Evolutionary conservation across 345 rosid genomes (phyloP).

Genomic region (Gossypium ekmanianum): DNA sequence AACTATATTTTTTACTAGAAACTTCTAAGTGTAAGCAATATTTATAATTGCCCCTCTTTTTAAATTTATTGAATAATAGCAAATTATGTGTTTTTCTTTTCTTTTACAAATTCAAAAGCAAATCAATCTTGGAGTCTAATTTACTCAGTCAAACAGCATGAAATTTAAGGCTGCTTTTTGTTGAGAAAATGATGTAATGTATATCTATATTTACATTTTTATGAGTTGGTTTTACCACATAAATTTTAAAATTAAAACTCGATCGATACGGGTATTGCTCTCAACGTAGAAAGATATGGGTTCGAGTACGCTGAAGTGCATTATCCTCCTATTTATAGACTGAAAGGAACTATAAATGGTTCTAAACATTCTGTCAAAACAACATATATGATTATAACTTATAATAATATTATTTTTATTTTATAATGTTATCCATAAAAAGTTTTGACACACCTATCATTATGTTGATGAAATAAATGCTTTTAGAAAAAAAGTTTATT

Average conservation of each 20-base stretch:
- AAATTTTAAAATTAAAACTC: no score
- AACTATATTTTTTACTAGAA: not conserved
- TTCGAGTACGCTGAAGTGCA: fast-evolving
- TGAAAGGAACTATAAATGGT: fast-evolving
- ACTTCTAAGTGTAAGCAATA: no score
- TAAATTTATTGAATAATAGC: not conserved
- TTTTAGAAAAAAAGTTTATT: not conserved
- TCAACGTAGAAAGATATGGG: no score
- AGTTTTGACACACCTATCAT: no score
- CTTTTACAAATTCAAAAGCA: not conserved
- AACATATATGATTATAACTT: no score
- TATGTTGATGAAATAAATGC: no score
- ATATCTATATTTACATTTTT: not conserved
- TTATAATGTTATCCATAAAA: not conserved
- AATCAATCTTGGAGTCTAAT: not conserved
- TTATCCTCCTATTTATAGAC: no score
- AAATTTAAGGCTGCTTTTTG: not conserved
- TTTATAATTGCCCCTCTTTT: not conserved
- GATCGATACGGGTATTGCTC: fast-evolving
- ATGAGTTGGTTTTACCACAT: not conserved
- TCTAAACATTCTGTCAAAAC: no score
- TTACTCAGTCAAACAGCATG: not conserved
- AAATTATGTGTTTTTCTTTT: not conserved
- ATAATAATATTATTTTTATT: not conserved
- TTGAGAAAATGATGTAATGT: not conserved